phyloP scores from a whole-genome alignment of 1,139 yeast species.

The Candida pseudocylindracea region DNA sequence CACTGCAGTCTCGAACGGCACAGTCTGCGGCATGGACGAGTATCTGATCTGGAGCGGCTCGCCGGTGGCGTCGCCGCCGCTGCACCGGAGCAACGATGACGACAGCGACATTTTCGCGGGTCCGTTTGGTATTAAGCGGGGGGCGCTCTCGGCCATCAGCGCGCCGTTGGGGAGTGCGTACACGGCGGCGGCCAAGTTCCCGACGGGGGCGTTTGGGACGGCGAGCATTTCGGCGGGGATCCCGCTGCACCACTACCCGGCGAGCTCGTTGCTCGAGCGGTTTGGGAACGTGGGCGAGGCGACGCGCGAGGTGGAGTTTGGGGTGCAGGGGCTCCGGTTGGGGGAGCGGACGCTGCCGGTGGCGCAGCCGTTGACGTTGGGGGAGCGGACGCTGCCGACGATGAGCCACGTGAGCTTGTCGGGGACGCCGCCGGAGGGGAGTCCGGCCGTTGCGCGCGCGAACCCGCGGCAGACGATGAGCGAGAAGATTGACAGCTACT shows the following conservation, averaged over 20 bases:
- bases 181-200: slow-evolving; percentile 3
- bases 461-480: slow-evolving; percentile 26
- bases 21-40: not conserved
- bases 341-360: not conserved
- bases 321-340: slow-evolving; percentile 8
- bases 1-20: too few species aligned
- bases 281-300: slow-evolving; percentile 63
- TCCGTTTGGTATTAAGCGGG: slow-evolving; percentile 22
- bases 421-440: not conserved
- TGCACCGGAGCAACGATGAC: slow-evolving; percentile 7
- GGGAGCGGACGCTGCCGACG: not conserved
- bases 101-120: slow-evolving; percentile 19
- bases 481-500: slow-evolving; percentile 38
- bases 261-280: slow-evolving; percentile 35
- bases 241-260: slow-evolving; percentile 22
- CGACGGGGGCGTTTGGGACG: slow-evolving; percentile 22
- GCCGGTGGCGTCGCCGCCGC: not conserved
- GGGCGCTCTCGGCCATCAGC: slow-evolving; percentile 10
- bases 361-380: too few species aligned
- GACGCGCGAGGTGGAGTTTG: slow-evolving; percentile 48
- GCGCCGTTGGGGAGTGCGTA: slow-evolving; percentile 2
- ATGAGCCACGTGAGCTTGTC: not conserved
- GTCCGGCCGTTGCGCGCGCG: not conserved
- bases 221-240: slow-evolving; percentile 43
- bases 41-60: not conserved